Percentiles rank a stretch among this genome's conserved stretches.
These are phyloP conservation scores for Boletus subparvulus DNA, from an alignment of 768 basidiomycete genomes.

Conservation along the genomic window DNA sequence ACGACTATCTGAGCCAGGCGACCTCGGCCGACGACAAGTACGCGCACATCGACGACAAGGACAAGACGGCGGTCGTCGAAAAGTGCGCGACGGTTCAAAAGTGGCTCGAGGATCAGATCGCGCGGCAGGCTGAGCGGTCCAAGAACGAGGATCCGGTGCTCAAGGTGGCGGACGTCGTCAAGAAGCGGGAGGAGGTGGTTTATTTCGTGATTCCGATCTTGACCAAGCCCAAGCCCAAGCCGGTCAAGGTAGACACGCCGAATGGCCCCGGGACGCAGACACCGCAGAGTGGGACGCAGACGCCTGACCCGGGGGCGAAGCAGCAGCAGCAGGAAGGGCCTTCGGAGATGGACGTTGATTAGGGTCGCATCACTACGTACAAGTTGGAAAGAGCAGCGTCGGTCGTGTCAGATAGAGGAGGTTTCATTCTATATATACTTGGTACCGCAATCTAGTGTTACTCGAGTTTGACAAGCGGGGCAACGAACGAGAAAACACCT, in stretches of 20 bases:
- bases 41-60: slow-evolving; percentile 87
- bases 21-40: slow-evolving; percentile 83
- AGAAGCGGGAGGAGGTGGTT: slow-evolving; percentile 90
- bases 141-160: slow-evolving; percentile 89
- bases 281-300: slow-evolving; percentile 64
- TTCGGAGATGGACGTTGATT: slow-evolving; percentile 85
- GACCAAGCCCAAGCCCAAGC: slow-evolving; percentile 90
- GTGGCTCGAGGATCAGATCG: slow-evolving; percentile 94
- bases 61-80: slow-evolving; percentile 84
- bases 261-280: slow-evolving; percentile 55
- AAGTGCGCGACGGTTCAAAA: slow-evolving; percentile 86
- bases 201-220: slow-evolving; percentile 90
- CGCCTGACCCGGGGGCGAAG: slow-evolving; percentile 46
- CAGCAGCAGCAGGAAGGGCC: slow-evolving; percentile 32
- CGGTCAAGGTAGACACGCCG: slow-evolving; percentile 52
- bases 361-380: slow-evolving; percentile 19
- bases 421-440: neutral
- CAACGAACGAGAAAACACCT: neutral
- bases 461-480: too few species aligned
- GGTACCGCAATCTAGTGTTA: neutral
- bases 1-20: slow-evolving; percentile 81
- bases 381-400: too few species aligned
- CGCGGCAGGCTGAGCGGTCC: slow-evolving; percentile 80
- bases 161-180: slow-evolving; percentile 76
- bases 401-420: neutral